Evolutionary conservation across 371 early-diverging fungal species (phyloP).

Genomic region (Rhizopus sp.): DNA sequence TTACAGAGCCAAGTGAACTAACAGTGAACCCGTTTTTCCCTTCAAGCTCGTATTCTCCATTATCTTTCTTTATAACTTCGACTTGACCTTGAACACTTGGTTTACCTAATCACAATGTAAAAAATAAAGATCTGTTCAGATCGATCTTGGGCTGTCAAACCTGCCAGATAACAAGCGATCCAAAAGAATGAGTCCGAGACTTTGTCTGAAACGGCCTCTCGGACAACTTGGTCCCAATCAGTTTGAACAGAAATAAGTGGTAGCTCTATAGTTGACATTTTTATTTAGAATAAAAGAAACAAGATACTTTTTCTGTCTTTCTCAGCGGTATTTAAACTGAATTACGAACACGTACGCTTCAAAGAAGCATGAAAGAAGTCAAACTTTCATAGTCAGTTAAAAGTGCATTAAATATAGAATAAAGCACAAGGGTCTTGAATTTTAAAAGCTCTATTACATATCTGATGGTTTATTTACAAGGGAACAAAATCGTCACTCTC

Average conservation of each 20-base stretch:
- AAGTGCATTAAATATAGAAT: too few relatives aligned
- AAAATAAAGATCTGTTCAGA: background rate
- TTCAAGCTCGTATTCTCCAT: constrained; percentile 6
- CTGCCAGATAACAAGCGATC: constrained; percentile 56
- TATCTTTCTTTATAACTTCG: constrained; percentile 8
- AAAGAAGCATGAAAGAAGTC: too few relatives aligned
- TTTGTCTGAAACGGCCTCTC: constrained; percentile 33
- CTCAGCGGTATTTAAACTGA: too few relatives aligned
- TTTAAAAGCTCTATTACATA: too few relatives aligned
- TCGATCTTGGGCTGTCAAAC: constrained; percentile 17
- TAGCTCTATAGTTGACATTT: constrained; percentile 18
- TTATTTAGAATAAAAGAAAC: background rate
- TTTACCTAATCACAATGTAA: constrained; percentile 8
- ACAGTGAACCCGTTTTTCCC: constrained; percentile 30
- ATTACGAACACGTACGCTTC: too few relatives aligned
- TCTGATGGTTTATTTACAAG: background rate
- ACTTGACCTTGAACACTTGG: constrained; percentile 22
- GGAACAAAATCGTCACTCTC: background rate
- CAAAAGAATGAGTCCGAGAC: constrained; percentile 44
- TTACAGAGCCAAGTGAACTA: constrained; percentile 33
- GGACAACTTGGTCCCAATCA: constrained; percentile 43
- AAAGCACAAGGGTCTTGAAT: too few relatives aligned
- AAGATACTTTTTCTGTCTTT: background rate
- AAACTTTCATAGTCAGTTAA: too few relatives aligned
- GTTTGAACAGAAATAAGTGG: constrained; percentile 46